Evolutionary conservation across 257 asterid species (phyloP).

Genomic region (Solanum virginianum): DNA sequence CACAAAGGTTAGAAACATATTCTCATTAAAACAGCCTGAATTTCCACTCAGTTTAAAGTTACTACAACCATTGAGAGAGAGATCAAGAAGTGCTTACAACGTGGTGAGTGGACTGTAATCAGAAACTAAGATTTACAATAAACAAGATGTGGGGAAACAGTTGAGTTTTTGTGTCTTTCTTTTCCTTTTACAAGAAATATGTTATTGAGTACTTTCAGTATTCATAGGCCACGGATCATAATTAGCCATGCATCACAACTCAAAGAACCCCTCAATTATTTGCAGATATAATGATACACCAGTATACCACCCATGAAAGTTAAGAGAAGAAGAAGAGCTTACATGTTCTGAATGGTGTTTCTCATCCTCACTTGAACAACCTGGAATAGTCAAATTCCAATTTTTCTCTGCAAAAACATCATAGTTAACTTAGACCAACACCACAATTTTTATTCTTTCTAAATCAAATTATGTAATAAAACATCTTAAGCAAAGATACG

Average conservation of each 20-base stretch:
- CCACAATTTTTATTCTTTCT: background rate
- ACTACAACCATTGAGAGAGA: background rate
- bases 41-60: background rate
- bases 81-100: background rate
- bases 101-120: background rate
- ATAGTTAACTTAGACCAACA: background rate
- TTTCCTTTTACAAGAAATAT: background rate
- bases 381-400: conserved; percentile 72
- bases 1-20: conserved; percentile 20
- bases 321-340: conserved; percentile 23
- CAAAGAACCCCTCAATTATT: background rate
- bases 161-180: background rate
- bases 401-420: conserved; percentile 60
- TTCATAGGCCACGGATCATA: background rate
- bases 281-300: background rate
- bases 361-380: conserved; percentile 70
- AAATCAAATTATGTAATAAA: background rate
- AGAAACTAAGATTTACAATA: background rate
- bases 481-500: background rate
- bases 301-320: background rate
- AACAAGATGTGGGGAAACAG: background rate
- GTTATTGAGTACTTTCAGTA: background rate
- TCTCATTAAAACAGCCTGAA: background rate
- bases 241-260: background rate
- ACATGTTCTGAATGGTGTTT: conserved; percentile 35